Evolutionary conservation across 768 basidiomycete species (phyloP), one percentile per base, ranked within the genome.

Genomic region (Pleurotus tuber-regium): DNA sequence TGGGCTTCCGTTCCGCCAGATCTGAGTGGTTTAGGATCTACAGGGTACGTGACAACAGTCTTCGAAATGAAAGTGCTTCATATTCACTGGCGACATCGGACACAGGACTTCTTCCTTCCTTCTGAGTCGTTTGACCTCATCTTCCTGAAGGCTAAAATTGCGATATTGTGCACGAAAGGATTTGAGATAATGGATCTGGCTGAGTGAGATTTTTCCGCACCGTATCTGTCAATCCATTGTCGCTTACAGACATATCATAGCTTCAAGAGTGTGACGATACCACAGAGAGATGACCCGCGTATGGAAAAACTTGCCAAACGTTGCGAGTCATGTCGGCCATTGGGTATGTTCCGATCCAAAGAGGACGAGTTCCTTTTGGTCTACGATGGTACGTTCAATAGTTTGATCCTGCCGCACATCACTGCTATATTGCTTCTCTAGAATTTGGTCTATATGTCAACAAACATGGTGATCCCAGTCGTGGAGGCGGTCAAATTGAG

Each of bases 151-250:
- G 89, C 89, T 7, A 90, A 89, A 70, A 89, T 99, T 55, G 94
- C 90, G 3, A 89, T 99, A 51, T 78, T 97, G 24, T 95, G 95
- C 59, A 85, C 89, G 0, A 92, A 91, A 62, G 94, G 95, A 33
- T 98, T 98, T 60, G 95, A 98, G 67, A 96, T 98, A 60, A 98
- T 98, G 89, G 92, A 98, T 59, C 78, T 98, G 35, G 83, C 84
- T 19, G 91, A 95, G 90, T 96, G 72, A 39, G 89, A n/a, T 66
- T 7, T 19, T 6, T 36, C 12, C 43, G 43, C 24, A 8, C 12
- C n/a, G n/a, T n/a, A n/a, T n/a, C 39, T 38, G 24, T 19, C 4
- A 8, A 2, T 25, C 10, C 2, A 24, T 9, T 10, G 9, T 30
- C 30, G 9, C 3, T 14, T 33, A 25, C 53, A 31, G 52, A 7